phyloP scores from a whole-genome alignment of 2,329 filamentous ascomycete species.

The Sarocladiaceae sp. region DNA sequence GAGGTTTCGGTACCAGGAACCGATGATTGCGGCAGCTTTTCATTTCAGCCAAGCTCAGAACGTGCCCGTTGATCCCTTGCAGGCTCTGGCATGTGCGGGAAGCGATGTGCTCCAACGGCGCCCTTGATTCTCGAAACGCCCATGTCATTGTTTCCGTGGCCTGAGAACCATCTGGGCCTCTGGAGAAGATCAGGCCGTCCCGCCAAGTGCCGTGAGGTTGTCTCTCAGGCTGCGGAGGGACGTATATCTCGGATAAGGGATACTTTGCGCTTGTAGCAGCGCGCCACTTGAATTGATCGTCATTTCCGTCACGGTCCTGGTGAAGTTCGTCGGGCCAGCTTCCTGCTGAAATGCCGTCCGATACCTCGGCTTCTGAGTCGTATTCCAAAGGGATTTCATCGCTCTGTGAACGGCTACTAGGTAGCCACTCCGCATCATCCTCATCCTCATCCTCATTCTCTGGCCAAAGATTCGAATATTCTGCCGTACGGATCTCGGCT shows the following conservation, averaged over 20 bases:
- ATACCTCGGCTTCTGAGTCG: not conserved
- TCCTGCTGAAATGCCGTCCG: not conserved
- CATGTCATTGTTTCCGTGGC: too few relatives aligned
- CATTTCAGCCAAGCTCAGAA: conserved; percentile 2
- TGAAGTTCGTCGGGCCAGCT: not conserved
- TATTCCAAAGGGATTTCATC: not conserved
- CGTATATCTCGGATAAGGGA: not conserved
- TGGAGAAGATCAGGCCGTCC: not conserved
- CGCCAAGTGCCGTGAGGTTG: not conserved
- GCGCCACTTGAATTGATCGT: not conserved
- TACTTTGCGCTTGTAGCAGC: not conserved
- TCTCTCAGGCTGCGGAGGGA: not conserved
- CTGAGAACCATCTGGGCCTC: not conserved
- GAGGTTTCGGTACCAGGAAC: not conserved
- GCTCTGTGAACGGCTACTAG: not conserved
- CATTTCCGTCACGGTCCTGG: not conserved
- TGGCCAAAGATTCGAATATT: not conserved
- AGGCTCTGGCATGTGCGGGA: not conserved
- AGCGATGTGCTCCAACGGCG: conserved; percentile 1
- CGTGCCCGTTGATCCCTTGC: conserved; percentile 6
- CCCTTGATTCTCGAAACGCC: not conserved
- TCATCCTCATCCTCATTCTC: conserved; percentile 1
- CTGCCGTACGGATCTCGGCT: not conserved
- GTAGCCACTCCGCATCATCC: not conserved
- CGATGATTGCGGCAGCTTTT: conserved; percentile 8